Conservation (phyloP, 1,284 basidiomycete genomes). For the Trametes polyzona region DNA sequence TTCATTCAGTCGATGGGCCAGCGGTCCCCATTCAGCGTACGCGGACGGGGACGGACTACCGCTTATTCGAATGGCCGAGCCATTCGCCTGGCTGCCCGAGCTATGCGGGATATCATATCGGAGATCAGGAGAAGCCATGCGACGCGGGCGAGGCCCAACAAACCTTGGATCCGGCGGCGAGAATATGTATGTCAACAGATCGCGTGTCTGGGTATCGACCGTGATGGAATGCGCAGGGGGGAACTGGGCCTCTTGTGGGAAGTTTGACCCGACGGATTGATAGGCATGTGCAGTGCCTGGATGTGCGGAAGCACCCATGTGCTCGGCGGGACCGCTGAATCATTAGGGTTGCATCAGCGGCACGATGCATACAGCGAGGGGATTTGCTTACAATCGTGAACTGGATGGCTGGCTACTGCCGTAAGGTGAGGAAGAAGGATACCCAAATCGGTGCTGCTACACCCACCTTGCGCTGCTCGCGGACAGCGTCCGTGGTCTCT, state of each 20-base stretch:
- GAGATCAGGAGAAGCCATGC: slow-evolving; percentile 19
- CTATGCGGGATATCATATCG: slow-evolving; percentile 13
- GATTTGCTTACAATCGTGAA: slow-evolving; percentile 28
- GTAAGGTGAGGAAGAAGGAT: slow-evolving; percentile 16
- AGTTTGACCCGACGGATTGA: slow-evolving; percentile 17
- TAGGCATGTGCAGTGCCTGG: slow-evolving; percentile 22
- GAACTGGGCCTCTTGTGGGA: slow-evolving; percentile 31
- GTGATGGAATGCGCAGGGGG: slow-evolving; percentile 50
- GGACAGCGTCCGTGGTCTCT: slow-evolving; percentile 64
- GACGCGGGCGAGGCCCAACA: slow-evolving; percentile 22
- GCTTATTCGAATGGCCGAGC: slow-evolving; percentile 13
- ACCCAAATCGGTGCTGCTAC: slow-evolving; percentile 6
- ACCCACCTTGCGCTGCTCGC: slow-evolving; percentile 51
- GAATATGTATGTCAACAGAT: slow-evolving; percentile 71
- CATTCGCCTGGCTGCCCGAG: slow-evolving; percentile 12
- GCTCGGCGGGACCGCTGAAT: slow-evolving; percentile 28
- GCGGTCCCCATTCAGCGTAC: slow-evolving; percentile 64
- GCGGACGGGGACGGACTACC: slow-evolving; percentile 19
- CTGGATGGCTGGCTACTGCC: slow-evolving; percentile 22
- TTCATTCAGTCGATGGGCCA: slow-evolving; percentile 67
- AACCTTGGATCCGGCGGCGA: slow-evolving; percentile 67
- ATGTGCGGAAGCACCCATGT: slow-evolving; percentile 20
- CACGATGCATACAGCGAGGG: slow-evolving; percentile 10
- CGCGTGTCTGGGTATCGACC: slow-evolving; percentile 58
- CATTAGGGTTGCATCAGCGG: slow-evolving; percentile 22